These are phyloP conservation scores for Metschnikowia borealis DNA, from an alignment of 805 yeast species.

Conservation along the genomic window DNA sequence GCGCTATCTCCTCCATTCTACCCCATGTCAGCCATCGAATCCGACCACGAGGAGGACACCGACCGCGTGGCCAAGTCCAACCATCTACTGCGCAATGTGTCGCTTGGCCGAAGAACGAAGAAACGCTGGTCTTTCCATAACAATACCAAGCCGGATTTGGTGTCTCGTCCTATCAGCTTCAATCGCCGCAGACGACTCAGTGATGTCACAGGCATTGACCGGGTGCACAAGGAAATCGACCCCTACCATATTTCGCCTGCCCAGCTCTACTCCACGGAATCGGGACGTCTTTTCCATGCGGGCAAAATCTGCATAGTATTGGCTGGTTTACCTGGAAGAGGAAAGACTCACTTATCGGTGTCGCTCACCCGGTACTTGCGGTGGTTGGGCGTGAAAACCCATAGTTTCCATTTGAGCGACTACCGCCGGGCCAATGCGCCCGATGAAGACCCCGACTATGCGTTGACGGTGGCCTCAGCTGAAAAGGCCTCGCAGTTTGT, in stretches of 20 bases:
- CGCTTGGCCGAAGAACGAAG: slow-evolving; percentile 32
- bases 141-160: slow-evolving; percentile 34
- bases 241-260: slow-evolving; percentile 79
- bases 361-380: slow-evolving; percentile 86
- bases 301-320: slow-evolving; percentile 86
- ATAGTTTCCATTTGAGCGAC: slow-evolving; percentile 74
- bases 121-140: slow-evolving; percentile 44
- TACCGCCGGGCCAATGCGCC: slow-evolving; percentile 59
- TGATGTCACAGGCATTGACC: slow-evolving; percentile 43
- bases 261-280: slow-evolving; percentile 86
- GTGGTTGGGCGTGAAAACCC: slow-evolving; percentile 95
- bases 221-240: slow-evolving; percentile 62
- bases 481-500: slow-evolving; percentile 47
- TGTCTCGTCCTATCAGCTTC: slow-evolving; percentile 28
- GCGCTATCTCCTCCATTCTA: not conserved
- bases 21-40: slow-evolving; percentile 29
- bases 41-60: slow-evolving; percentile 25
- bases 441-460: slow-evolving; percentile 54
- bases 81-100: slow-evolving; percentile 26
- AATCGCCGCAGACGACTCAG: slow-evolving; percentile 33
- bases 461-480: slow-evolving; percentile 51
- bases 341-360: slow-evolving; percentile 90
- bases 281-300: slow-evolving; percentile 91
- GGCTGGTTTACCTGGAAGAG: slow-evolving; percentile 93
- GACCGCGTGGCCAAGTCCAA: slow-evolving; percentile 34